Evolutionary conservation across 108 stramenopile species (phyloP).

Genomic region (Fistulifera solaris): DNA sequence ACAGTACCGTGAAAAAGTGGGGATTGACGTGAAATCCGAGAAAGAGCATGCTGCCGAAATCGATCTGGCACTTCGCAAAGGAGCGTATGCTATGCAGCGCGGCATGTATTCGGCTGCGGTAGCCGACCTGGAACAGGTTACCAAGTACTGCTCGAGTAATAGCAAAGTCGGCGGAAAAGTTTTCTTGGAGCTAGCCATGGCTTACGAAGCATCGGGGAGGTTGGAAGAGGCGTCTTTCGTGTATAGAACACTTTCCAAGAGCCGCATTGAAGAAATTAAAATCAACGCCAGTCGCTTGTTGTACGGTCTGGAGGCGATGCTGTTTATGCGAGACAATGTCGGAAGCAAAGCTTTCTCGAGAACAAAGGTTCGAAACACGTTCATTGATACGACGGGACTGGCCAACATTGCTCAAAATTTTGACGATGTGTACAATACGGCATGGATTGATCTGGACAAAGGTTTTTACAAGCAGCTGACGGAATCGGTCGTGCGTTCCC

Average conservation of each 20-base stretch:
- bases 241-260: conserved; percentile 55
- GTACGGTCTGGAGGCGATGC: conserved; percentile 78
- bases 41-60: conserved; percentile 66
- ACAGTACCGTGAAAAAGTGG: conserved; percentile 60
- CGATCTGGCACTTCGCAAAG: conserved; percentile 56
- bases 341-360: conserved; percentile 47
- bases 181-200: conserved; percentile 83
- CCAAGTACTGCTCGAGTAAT: conserved; percentile 70
- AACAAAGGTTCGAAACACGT: conserved; percentile 49
- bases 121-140: conserved; percentile 78
- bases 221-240: conserved; percentile 60
- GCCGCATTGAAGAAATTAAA: conserved; percentile 70
- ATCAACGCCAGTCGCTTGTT: conserved; percentile 64
- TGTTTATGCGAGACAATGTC: conserved; percentile 68
- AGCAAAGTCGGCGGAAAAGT: conserved; percentile 67
- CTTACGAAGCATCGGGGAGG: conserved; percentile 76
- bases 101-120: conserved; percentile 73
- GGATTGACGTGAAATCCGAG: conserved; percentile 74
- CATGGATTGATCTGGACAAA: conserved; percentile 65
- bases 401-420: conserved; percentile 60
- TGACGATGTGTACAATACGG: conserved; percentile 78
- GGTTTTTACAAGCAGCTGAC: conserved; percentile 68
- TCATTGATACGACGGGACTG: conserved; percentile 79
- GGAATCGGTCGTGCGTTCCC: conserved; percentile 71
- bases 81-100: conserved; percentile 46